These are phyloP conservation scores for Arachis hypogaea DNA, from an alignment of 306 rosid genomes.

Conservation along the genomic window DNA sequence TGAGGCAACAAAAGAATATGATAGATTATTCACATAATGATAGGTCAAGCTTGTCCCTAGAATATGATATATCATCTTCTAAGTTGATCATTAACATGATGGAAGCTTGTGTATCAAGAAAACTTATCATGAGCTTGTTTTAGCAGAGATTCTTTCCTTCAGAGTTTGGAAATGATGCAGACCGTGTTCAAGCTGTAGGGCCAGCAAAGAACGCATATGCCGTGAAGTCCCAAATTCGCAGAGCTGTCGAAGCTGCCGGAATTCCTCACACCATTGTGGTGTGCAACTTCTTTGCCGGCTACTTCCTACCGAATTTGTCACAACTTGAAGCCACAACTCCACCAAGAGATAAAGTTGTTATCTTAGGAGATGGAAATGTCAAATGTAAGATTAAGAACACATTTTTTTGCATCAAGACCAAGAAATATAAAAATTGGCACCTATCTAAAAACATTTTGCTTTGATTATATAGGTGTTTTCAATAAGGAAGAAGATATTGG, in stretches of 20 bases:
- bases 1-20: too few relatives aligned
- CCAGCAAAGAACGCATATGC: slow-evolving; percentile 38
- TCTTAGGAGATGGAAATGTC: slow-evolving; percentile 48
- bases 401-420: neutral
- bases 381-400: slow-evolving; percentile 40
- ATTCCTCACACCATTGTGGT: slow-evolving; percentile 39
- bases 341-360: slow-evolving; percentile 44
- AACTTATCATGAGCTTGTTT: neutral
- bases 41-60: neutral
- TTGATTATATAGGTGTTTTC: slow-evolving; percentile 35
- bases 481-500: slow-evolving; percentile 55
- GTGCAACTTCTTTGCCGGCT: slow-evolving; percentile 41
- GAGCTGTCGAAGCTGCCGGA: slow-evolving; percentile 45
- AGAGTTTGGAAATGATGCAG: slow-evolving; percentile 46
- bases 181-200: slow-evolving; percentile 35
- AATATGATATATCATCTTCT: neutral
- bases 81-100: neutral
- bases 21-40: neutral
- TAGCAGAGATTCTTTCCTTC: slow-evolving; percentile 53
- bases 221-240: slow-evolving; percentile 28
- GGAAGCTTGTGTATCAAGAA: neutral
- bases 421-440: too few relatives aligned
- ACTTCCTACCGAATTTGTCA: slow-evolving; percentile 31
- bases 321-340: slow-evolving; percentile 35
- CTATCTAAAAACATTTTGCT: neutral